Base-by-base conservation (phyloP, 2,329 filamentous ascomycete genomes). In the Hypoxylon sp. region DNA sequence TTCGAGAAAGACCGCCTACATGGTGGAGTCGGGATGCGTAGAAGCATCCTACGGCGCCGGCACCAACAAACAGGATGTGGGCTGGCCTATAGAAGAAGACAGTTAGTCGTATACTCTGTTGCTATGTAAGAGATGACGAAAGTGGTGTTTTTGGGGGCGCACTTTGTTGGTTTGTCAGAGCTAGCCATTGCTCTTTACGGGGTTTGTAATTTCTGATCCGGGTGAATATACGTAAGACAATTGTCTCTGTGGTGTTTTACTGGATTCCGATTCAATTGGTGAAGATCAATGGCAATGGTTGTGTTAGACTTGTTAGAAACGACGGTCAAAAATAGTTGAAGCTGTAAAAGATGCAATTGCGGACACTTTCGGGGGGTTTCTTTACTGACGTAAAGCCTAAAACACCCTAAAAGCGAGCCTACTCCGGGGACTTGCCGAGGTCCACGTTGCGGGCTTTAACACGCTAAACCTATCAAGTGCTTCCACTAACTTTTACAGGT, bases 21-120 rank as follows among this genome's bases (percentile, higher is more conserved):
- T 81, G 75, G 60, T 88, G 84, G 11, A 89, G 76, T 15, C 87
- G 77, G 5, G 86, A 88, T 35, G 84, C 86, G 63, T 89, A 89
- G 73, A 89, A 89, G 46, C 84, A 87, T 46, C 87, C 87, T 30
- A 90, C 84, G 54, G 87, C 86, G 59, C 86, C 87, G 15, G 86
- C 86, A 65, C 87, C 86, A 51, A 89, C 80, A 60, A 89, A 85
- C 48, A 89, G 77, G 47, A 88, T 74, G 57, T 85, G 78, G 17
- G 78, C 72, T n/a, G 76, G 71, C 58, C 74, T 78, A 52, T 27
- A 9, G 21, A 23, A 4, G 3, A 21, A 8, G 11, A 26, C 4
- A 13, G 35, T 55, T 34, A 54, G 54, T 21, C 35, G 11, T 35
- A 27, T 41, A 16, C 13, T n/a, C n/a, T n/a, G n/a, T n/a, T n/a